These are phyloP conservation scores for Boletus pseudo-olivaceus DNA, from an alignment of 768 basidiomycete species.

Conservation along the genomic window DNA sequence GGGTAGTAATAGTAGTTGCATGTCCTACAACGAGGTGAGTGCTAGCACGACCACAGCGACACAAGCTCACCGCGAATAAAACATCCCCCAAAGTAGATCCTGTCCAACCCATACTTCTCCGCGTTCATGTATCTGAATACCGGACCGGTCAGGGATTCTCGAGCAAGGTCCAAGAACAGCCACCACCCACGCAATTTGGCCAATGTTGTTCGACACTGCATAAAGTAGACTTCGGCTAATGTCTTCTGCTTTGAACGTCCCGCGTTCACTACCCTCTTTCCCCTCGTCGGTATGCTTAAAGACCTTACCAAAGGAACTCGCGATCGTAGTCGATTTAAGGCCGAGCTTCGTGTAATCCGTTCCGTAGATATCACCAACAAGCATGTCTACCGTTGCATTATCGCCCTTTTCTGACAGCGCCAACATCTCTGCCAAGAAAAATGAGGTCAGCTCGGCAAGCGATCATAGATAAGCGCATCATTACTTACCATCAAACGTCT, in stretches of 20 bases:
- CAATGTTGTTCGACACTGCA: conserved; percentile 98
- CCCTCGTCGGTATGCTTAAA: conserved; percentile 76
- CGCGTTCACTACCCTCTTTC: conserved; percentile 46
- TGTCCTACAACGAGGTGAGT: conserved; percentile 58
- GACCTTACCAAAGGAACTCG: conserved; percentile 97
- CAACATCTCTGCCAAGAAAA: conserved; percentile 77
- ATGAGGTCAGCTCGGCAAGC: not conserved
- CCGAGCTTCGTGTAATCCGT: conserved; percentile 94
- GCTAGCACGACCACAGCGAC: not conserved
- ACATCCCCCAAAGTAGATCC: conserved; percentile 98
- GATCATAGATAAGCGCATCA: not conserved
- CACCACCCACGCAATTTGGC: conserved; percentile 92
- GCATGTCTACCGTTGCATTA: conserved; percentile 94
- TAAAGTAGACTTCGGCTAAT: conserved; percentile 93
- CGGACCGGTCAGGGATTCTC: conserved; percentile 12
- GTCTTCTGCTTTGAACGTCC: conserved; percentile 83
- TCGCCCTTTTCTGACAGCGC: conserved; percentile 90
- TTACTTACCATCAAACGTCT: conserved; percentile 89
- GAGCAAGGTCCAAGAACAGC: conserved; percentile 4
- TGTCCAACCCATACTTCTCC: conserved; percentile 93
- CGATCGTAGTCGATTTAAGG: conserved; percentile 96
- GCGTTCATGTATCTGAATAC: conserved; percentile 85
- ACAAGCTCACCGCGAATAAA: conserved; percentile 87
- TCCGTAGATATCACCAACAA: conserved; percentile 99
- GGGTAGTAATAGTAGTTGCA: conserved; percentile 92